Percentiles rank a stretch among this genome's conserved stretches.
These are phyloP conservation scores for Cladophialophora psammophila DNA, from an alignment of 2,329 filamentous ascomycete species.

Conservation along the genomic window DNA sequence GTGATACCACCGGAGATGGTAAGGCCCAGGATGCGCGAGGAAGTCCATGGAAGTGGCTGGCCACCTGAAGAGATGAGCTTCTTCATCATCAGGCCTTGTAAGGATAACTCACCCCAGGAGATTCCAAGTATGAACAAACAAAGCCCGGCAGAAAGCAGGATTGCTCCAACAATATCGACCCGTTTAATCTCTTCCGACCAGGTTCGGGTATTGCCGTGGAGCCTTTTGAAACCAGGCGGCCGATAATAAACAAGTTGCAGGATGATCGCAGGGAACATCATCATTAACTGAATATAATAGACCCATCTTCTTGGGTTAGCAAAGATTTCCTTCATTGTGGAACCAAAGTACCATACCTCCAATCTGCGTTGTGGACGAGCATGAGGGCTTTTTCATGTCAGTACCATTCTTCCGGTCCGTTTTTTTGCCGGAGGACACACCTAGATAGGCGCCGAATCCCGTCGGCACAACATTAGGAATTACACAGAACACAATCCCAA, in stretches of 20 bases:
- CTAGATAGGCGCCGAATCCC: constrained; percentile 2
- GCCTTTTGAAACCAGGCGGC: background rate
- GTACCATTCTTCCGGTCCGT: too few species aligned
- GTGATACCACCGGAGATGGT: background rate
- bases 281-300: too few species aligned
- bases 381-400: too few species aligned
- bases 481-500: background rate
- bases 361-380: background rate
- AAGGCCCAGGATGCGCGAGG: background rate
- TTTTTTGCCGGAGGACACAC: background rate
- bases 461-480: background rate
- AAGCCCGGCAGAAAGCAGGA: background rate
- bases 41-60: constrained; percentile 3
- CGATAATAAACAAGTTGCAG: constrained; percentile 4
- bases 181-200: background rate
- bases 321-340: too few species aligned
- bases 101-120: constrained; percentile 1
- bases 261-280: background rate
- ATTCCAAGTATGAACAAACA: constrained; percentile 6
- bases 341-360: background rate
- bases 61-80: constrained; percentile 9
- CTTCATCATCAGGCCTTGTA: too few species aligned
- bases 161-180: background rate
- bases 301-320: background rate
- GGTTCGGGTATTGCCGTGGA: background rate